These are phyloP conservation scores for Hippophae gyantsensis DNA, from an alignment of 306 rosid species.

Conservation along the genomic window DNA sequence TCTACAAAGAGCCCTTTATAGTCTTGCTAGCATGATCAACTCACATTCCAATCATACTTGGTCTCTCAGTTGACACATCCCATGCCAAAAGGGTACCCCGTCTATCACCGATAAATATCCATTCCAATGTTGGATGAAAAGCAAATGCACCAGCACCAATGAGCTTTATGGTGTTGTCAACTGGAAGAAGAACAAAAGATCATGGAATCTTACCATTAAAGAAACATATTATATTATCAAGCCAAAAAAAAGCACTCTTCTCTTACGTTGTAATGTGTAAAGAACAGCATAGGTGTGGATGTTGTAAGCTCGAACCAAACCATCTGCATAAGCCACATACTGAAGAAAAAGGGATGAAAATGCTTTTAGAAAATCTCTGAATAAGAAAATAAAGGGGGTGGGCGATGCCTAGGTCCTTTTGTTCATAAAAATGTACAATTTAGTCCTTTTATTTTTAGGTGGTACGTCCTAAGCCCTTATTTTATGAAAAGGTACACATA, in stretches of 20 bases:
- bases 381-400: constrained; percentile 6
- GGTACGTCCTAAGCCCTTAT: too few species aligned
- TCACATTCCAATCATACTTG: constrained; percentile 97
- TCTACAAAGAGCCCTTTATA: not conserved
- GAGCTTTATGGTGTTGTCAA: constrained; percentile 86
- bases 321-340: constrained; percentile 96
- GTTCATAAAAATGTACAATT: too few species aligned
- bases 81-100: constrained; percentile 93
- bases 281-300: constrained; percentile 90
- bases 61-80: constrained; percentile 95
- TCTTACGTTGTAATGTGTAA: constrained; percentile 88
- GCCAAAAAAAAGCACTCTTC: constrained; percentile 21
- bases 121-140: constrained; percentile 95
- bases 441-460: too few species aligned
- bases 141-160: constrained; percentile 94
- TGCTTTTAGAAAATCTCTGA: constrained; percentile 12
- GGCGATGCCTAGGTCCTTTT: too few species aligned
- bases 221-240: constrained; percentile 12
- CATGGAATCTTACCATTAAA: constrained; percentile 7
- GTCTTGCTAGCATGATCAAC: constrained; percentile 31
- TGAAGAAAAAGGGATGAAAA: constrained; percentile 26
- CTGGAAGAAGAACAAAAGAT: constrained; percentile 35
- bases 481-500: too few species aligned
- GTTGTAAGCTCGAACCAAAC: constrained; percentile 92
- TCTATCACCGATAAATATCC: constrained; percentile 98